Conservation (phyloP, 2,329 filamentous ascomycete species). For the Helotiales sp. region DNA sequence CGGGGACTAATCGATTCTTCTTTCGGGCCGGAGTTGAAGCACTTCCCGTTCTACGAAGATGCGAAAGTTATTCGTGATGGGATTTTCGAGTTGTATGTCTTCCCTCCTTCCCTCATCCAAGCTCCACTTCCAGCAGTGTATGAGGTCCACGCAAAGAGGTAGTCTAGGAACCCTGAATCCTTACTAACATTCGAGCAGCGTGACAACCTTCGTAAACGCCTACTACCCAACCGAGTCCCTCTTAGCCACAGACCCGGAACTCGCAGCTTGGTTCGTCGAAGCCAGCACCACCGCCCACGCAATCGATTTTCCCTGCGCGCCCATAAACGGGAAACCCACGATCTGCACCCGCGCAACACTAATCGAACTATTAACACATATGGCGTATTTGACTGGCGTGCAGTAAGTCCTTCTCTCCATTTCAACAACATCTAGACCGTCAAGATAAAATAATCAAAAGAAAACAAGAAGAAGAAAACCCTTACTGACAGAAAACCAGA, state of each 20-base stretch:
- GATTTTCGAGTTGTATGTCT: constrained; percentile 44
- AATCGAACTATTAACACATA: constrained; percentile 50
- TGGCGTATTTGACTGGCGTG: constrained; percentile 46
- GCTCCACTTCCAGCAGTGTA: not conserved
- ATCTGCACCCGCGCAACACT: constrained; percentile 47
- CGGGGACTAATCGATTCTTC: constrained; percentile 49
- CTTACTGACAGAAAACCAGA: no score
- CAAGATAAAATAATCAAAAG: no score
- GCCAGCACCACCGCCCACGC: constrained; percentile 45
- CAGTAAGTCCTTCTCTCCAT: constrained; percentile 22
- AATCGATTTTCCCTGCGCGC: constrained; percentile 48
- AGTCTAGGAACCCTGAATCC: no score
- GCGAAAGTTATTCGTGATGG: constrained; percentile 45
- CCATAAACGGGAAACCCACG: constrained; percentile 44
- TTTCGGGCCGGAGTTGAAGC: constrained; percentile 46
- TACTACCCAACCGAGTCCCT: constrained; percentile 48
- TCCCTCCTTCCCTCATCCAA: not conserved
- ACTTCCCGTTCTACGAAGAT: constrained; percentile 54
- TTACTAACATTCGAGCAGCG: constrained; percentile 21
- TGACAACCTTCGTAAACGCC: constrained; percentile 49
- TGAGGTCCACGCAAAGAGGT: no score
- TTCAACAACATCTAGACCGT: no score
- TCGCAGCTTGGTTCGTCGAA: constrained; percentile 52
- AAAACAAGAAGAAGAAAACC: no score
- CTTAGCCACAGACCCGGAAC: constrained; percentile 47